Percentiles rank a stretch among this genome's conserved stretches.
Evolutionary conservation across 225 moss, liverwort and hornwort genomes (phyloP).

Genomic region (Neckera pumila): DNA sequence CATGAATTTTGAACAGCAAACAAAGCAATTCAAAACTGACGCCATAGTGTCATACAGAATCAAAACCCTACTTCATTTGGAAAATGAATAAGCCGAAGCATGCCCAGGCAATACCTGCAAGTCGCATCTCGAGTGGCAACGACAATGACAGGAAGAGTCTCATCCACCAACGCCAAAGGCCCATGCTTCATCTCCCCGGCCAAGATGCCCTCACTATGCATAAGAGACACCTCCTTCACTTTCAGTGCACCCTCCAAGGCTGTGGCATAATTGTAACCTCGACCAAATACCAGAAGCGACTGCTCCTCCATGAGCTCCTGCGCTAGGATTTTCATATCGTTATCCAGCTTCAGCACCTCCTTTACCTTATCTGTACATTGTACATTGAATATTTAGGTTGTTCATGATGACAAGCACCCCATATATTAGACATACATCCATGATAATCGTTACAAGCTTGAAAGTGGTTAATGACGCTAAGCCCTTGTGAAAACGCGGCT

Average conservation of each 20-base stretch:
- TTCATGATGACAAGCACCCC: neutral
- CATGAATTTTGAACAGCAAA: neutral
- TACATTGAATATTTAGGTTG: neutral
- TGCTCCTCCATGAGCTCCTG: slow-evolving; percentile 88
- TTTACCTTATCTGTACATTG: slow-evolving; percentile 57
- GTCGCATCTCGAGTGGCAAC: slow-evolving; percentile 94
- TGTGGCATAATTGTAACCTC: slow-evolving; percentile 97
- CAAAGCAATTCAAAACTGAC: neutral
- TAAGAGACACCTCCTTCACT: slow-evolving; percentile 98
- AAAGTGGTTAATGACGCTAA: neutral
- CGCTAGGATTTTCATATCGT: slow-evolving; percentile 74
- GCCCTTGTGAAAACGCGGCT: neutral
- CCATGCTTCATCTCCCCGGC: slow-evolving; percentile 99
- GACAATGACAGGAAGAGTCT: slow-evolving; percentile 91
- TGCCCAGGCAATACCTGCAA: slow-evolving; percentile 47
- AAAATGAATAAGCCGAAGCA: neutral
- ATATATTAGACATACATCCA: neutral
- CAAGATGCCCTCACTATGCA: slow-evolving; percentile 99
- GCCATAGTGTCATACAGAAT: neutral
- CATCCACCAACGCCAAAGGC: slow-evolving; percentile 91
- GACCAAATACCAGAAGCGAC: slow-evolving; percentile 87
- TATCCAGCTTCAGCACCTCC: slow-evolving; percentile 73
- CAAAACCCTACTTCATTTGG: neutral
- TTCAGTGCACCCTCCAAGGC: slow-evolving; percentile 95
- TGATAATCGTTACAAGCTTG: neutral